Base-by-base conservation (phyloP, 768 basidiomycete genomes). In the Tylopilus plumbeoviolaceoides region DNA sequence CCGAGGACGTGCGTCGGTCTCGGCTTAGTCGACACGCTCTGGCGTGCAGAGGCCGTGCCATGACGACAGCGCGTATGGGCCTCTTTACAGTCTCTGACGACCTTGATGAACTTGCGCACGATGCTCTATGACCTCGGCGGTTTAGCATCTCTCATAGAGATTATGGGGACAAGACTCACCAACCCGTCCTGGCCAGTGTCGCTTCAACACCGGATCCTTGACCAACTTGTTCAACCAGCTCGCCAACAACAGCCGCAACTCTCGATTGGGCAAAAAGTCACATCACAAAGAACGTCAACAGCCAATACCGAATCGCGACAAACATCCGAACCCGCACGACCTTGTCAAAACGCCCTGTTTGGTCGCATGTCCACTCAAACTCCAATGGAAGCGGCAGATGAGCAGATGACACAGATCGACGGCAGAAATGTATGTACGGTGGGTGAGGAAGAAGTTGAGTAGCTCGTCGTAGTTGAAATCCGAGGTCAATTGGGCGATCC, bases 321-420 rank as follows among this genome's bases (percentile, higher is more conserved):
- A 92, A 94, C 11, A 92, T 95, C 63, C 94, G 77, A 10, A 93
- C 89, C 40, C 91, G 81, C 23, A 93, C 91, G 49, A 94, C 50
- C 85, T 78, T 30, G 85, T 80, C 49, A 78, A 78, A 56, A 89
- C 87, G 62, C 92, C 91, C 44, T 82, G 78, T 25, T 50, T 58
- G 30, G 44, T 62, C 47, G 50, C 48, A 54, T 62, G 63, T 4
- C 64, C 63, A 23, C 70, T 71, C 43, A 93, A 71, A 2, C 91
- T 84, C 94, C 93, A 95, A 63, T 91, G 88, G 67, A 95, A 95
- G 25, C 94, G 81, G 56, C 84, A 85, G 27, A 92, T 87, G n/a
- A n/a, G n/a, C n/a, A n/a, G n/a, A n/a, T n/a, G n/a, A n/a, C n/a
- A n/a, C n/a, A n/a, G n/a, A n/a, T n/a, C n/a, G n/a, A n/a, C n/a